These are phyloP conservation scores for Candida vartiovaarae DNA, from an alignment of 805 yeast species.

Conservation along the genomic window DNA sequence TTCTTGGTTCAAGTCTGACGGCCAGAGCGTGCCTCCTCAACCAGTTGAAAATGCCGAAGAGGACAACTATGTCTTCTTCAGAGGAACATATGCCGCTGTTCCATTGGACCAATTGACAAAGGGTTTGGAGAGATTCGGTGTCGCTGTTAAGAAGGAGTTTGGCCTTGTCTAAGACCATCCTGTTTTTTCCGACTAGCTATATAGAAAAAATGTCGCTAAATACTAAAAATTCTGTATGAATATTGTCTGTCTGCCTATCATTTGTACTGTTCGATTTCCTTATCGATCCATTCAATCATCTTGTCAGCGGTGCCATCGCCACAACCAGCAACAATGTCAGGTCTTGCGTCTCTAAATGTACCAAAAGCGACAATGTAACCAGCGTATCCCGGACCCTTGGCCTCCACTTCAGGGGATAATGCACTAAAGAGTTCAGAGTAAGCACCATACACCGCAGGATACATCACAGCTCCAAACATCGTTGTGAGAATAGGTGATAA, in stretches of 20 bases:
- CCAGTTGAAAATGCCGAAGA: slow-evolving; percentile 29
- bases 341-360: slow-evolving; percentile 27
- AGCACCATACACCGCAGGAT: slow-evolving; percentile 30
- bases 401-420: slow-evolving; percentile 30
- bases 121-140: slow-evolving; percentile 65
- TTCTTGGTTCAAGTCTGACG: slow-evolving; percentile 63
- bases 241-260: not conserved
- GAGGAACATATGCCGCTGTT: slow-evolving; percentile 88
- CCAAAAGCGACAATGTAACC: slow-evolving; percentile 38
- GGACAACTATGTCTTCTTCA: slow-evolving; percentile 55
- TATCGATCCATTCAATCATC: slow-evolving; percentile 31
- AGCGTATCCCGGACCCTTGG: slow-evolving; percentile 25
- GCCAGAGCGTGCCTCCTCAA: slow-evolving; percentile 54
- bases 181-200: slow-evolving; percentile 1
- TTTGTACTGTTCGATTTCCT: slow-evolving; percentile 10
- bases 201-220: too few relatives aligned
- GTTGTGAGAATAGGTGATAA: not conserved
- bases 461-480: not conserved
- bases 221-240: too few relatives aligned
- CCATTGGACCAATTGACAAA: slow-evolving; percentile 52
- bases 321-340: slow-evolving; percentile 29
- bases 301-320: slow-evolving; percentile 27
- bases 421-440: slow-evolving; percentile 38
- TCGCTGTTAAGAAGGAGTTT: slow-evolving; percentile 53
- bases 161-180: slow-evolving; percentile 7